These are phyloP conservation scores for Populus nigra DNA, from an alignment of 345 rosid species.

Conservation along the genomic window DNA sequence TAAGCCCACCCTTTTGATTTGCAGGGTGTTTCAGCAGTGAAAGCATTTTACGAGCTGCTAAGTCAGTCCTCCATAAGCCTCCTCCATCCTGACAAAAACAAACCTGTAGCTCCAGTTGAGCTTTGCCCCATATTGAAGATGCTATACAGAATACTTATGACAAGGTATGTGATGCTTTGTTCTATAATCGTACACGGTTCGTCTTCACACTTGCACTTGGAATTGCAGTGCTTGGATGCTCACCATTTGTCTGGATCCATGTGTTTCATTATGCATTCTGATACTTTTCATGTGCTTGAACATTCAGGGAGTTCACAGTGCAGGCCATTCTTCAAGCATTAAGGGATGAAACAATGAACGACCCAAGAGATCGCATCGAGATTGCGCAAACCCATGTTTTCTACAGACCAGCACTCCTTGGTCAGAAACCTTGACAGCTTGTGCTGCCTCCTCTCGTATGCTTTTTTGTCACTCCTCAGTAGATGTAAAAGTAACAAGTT, in stretches of 20 bases:
- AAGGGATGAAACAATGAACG: constrained; percentile 35
- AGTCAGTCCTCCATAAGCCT: constrained; percentile 72
- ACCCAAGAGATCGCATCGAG: constrained; percentile 32
- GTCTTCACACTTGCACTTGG: background rate
- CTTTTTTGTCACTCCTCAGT: background rate
- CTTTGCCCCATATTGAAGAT: constrained; percentile 86
- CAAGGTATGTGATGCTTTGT: constrained; percentile 4
- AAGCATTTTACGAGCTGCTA: constrained; percentile 83
- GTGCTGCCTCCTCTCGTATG: background rate
- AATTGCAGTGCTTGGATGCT: background rate
- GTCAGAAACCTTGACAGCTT: constrained; percentile 26
- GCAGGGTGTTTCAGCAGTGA: constrained; percentile 94
- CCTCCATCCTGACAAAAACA: constrained; percentile 65
- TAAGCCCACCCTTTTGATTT: constrained; percentile 6
- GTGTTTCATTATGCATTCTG: background rate
- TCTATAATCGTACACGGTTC: background rate
- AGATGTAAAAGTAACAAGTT: constrained; percentile 7
- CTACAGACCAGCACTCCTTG: constrained; percentile 25
- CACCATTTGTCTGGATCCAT: background rate
- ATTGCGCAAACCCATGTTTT: constrained; percentile 27
- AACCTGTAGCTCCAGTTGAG: constrained; percentile 82
- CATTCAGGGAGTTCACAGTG: constrained; percentile 24
- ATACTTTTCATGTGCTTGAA: background rate
- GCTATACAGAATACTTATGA: constrained; percentile 55
- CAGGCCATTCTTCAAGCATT: constrained; percentile 31